phyloP scores from a whole-genome alignment of 2,329 filamentous ascomycete genomes.

The Hypoxylon sp. region DNA sequence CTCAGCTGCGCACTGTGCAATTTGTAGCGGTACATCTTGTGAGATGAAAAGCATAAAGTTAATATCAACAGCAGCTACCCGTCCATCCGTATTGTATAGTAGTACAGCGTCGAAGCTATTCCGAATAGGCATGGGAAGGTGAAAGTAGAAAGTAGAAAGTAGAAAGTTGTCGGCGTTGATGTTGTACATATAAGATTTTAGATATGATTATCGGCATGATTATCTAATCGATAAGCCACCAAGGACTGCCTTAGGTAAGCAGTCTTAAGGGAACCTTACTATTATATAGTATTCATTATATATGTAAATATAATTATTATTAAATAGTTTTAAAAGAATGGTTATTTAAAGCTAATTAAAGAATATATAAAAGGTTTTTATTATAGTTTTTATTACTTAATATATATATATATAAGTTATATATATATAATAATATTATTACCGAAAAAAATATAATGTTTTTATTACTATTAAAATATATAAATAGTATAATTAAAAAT shows the following conservation, averaged over 20 bases:
- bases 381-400: too few relatives aligned
- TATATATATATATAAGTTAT: too few relatives aligned
- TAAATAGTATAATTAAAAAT: too few relatives aligned
- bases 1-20: constrained; percentile 22
- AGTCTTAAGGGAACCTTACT: neutral
- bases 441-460: too few relatives aligned
- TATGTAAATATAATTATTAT: too few relatives aligned
- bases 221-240: constrained; percentile 24
- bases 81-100: constrained; percentile 11
- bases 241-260: constrained; percentile 6
- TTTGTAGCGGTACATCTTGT: constrained; percentile 23
- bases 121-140: neutral
- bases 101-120: constrained; percentile 2
- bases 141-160: constrained; percentile 10
- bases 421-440: too few relatives aligned
- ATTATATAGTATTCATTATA: too few relatives aligned
- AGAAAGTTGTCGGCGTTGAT: constrained; percentile 12
- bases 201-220: too few relatives aligned
- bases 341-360: too few relatives aligned
- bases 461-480: too few relatives aligned
- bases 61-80: neutral
- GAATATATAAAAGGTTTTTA: too few relatives aligned
- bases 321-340: too few relatives aligned
- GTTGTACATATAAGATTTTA: constrained; percentile 14
- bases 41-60: neutral